phyloP scores from a whole-genome alignment of 106 monocot species.

The Alisma plantagoaquatica region DNA sequence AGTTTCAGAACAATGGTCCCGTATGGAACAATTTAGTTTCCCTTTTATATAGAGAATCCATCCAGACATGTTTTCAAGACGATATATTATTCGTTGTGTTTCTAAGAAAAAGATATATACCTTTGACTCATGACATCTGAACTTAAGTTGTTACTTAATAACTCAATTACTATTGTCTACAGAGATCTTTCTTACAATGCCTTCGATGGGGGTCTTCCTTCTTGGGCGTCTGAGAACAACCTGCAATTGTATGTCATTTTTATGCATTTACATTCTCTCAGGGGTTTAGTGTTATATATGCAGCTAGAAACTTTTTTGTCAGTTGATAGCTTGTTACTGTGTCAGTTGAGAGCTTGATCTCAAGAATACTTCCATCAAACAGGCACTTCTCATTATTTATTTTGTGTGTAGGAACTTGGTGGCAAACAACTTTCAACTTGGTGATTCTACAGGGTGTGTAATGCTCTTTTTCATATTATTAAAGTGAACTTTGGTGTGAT shows the following conservation, averaged over 20 bases:
- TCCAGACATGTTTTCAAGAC: no score
- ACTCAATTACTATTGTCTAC: no score
- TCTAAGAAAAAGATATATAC: no score
- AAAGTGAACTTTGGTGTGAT: background rate
- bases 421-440: conserved; percentile 69
- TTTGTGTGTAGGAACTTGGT: conserved; percentile 68
- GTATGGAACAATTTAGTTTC: no score
- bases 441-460: conserved; percentile 34
- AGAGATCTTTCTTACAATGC: no score
- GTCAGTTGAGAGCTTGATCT: background rate
- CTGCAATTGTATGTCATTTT: background rate
- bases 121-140: no score
- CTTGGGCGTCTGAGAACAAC: background rate
- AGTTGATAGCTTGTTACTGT: background rate
- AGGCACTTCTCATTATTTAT: background rate
- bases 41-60: no score
- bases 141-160: no score
- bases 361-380: background rate
- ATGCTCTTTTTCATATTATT: background rate
- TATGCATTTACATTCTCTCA: background rate
- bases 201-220: background rate
- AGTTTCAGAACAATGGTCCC: no score
- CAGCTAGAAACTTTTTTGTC: background rate
- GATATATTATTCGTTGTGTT: no score
- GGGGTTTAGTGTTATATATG: background rate